Evolutionary conservation across 257 asterid genomes (phyloP).

Genomic region (Leptodermis oblonga): DNA sequence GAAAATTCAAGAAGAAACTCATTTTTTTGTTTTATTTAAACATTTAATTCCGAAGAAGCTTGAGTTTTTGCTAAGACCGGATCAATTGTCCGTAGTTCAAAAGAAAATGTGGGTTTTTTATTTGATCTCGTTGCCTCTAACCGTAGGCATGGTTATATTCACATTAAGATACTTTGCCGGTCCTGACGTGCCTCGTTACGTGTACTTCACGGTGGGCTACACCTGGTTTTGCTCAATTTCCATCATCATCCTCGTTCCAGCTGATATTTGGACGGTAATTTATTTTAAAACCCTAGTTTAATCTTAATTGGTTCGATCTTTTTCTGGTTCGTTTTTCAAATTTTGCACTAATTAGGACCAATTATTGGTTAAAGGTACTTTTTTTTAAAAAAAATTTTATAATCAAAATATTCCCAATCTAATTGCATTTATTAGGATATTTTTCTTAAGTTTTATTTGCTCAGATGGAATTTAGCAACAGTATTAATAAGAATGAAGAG

Average conservation of each 20-base stretch:
- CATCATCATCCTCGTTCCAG: conserved; percentile 96
- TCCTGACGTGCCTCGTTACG: conserved; percentile 90
- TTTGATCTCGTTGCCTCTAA: conserved; percentile 93
- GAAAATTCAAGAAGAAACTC: background rate
- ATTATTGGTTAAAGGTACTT: background rate
- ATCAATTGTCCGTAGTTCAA: background rate
- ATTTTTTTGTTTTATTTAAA: background rate
- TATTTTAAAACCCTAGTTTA: conserved; percentile 9
- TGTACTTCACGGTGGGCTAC: conserved; percentile 86
- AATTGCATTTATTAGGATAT: background rate
- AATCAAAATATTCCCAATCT: background rate
- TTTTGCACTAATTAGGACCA: conserved; percentile 7
- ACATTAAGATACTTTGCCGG: conserved; percentile 91
- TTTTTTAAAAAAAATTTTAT: too few relatives aligned
- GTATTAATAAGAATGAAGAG: background rate
- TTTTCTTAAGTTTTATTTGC: background rate
- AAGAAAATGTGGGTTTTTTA: conserved; percentile 92
- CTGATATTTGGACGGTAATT: conserved; percentile 96
- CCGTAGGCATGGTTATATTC: conserved; percentile 81
- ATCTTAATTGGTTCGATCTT: background rate
- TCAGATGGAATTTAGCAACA: background rate
- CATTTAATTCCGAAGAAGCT: background rate
- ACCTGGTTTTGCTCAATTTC: conserved; percentile 98
- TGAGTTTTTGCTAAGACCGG: background rate
- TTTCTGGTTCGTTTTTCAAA: background rate